Evolutionary conservation across 208 protist genomes (phyloP).

Genomic region (Leptomonas seymouri): DNA sequence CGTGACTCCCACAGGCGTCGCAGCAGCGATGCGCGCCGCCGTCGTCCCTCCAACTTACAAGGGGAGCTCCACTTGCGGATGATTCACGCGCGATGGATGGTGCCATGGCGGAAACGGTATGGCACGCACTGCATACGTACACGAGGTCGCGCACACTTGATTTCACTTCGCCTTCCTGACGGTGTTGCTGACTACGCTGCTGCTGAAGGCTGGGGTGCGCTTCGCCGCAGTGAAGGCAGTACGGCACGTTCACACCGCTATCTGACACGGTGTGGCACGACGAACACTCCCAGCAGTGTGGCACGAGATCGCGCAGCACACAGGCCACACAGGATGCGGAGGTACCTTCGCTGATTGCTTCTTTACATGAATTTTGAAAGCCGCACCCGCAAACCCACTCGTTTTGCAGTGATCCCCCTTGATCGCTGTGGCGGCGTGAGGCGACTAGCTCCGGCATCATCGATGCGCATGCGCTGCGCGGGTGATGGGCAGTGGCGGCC

Average conservation of each 20-base stretch:
- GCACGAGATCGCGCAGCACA: conserved; percentile 38
- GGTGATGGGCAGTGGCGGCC: neutral
- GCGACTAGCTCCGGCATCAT: neutral
- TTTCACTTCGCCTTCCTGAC: neutral
- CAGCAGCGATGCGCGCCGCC: neutral
- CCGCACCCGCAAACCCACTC: conserved; percentile 66
- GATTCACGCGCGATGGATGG: neutral
- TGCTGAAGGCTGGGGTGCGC: conserved; percentile 41
- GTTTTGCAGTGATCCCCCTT: too few relatives aligned
- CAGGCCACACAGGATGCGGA: conserved; percentile 41
- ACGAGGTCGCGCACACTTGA: neutral
- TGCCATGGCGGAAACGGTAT: conserved; percentile 7
- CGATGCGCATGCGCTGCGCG: neutral
- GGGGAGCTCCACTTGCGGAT: neutral
- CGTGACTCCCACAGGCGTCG: conserved; percentile 11
- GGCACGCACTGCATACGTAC: conserved; percentile 27
- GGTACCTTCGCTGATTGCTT: neutral
- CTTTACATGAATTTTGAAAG: conserved; percentile 39
- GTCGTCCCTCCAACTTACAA: neutral
- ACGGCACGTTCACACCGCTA: conserved; percentile 39
- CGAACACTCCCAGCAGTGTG: conserved; percentile 58
- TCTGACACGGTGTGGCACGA: conserved; percentile 39
- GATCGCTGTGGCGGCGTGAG: neutral
- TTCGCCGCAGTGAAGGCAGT: conserved; percentile 58
- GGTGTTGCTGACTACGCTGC: neutral